Conservation (phyloP, 208 protist species). For the Leishmania turanica region DNA sequence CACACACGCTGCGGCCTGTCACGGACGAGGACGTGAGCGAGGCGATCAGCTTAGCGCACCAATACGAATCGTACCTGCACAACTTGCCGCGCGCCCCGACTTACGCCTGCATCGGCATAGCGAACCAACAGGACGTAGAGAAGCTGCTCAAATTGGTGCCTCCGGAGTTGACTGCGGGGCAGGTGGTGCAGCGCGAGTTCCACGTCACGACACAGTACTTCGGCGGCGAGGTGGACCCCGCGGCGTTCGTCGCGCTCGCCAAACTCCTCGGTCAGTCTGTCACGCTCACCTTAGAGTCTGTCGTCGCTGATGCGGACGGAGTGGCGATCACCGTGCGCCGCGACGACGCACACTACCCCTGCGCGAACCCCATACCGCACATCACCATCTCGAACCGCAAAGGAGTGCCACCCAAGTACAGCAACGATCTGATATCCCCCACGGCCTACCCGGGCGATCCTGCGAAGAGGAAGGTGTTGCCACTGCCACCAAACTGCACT, state of each 20-base stretch:
- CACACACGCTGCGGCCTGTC: constrained; percentile 34
- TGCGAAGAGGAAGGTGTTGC: constrained; percentile 12
- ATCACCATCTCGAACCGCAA: constrained; percentile 53
- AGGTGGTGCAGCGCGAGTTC: constrained; percentile 40
- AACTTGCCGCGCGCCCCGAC: constrained; percentile 19
- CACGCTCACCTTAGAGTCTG: constrained; percentile 37
- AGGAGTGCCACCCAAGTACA: constrained; percentile 65
- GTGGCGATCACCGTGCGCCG: constrained; percentile 30
- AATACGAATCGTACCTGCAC: constrained; percentile 38
- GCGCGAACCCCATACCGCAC: constrained; percentile 50
- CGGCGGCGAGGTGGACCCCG: constrained; percentile 38
- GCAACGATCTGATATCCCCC: constrained; percentile 50
- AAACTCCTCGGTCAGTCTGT: constrained; percentile 32
- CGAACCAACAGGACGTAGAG: background rate
- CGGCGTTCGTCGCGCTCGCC: constrained; percentile 34
- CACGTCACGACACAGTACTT: constrained; percentile 55
- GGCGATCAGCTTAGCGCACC: constrained; percentile 10
- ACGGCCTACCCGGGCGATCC: constrained; percentile 18
- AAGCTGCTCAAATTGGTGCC: constrained; percentile 24
- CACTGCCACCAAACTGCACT: constrained; percentile 11
- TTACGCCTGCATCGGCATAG: constrained; percentile 29
- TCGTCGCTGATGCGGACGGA: constrained; percentile 50
- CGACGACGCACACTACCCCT: constrained; percentile 44
- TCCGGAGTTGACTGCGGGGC: background rate
- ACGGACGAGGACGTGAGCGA: constrained; percentile 17